A percentile compares a stretch with the other conserved stretches of the same genome.
Conservation (phyloP, 768 basidiomycete genomes). For the Dentipellis fragilis region DNA sequence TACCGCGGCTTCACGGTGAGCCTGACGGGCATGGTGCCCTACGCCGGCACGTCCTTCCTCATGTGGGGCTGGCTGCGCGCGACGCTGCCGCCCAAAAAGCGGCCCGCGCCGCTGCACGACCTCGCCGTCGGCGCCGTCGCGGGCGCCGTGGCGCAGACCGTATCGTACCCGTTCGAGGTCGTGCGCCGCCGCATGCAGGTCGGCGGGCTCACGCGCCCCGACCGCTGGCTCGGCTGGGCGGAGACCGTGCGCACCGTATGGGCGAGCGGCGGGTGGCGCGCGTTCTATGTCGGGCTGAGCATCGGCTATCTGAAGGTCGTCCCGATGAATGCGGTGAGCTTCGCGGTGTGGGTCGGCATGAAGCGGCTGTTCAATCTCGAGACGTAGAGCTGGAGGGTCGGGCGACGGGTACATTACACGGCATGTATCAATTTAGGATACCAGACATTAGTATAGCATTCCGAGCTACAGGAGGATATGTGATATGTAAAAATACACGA, state of each 20-base stretch:
- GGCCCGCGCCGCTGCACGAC: constrained; percentile 38
- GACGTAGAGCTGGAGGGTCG: neutral
- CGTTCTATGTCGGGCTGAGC: constrained; percentile 84
- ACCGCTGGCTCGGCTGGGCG: constrained; percentile 67
- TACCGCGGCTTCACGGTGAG: constrained; percentile 97
- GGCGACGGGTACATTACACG: too few relatives aligned
- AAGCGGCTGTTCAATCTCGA: constrained; percentile 39
- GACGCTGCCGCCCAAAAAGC: constrained; percentile 34
- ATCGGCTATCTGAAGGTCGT: constrained; percentile 93
- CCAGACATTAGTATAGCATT: neutral
- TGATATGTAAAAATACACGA: neutral
- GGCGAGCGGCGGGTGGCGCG: constrained; percentile 61
- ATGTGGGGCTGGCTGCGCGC: constrained; percentile 77
- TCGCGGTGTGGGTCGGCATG: constrained; percentile 79
- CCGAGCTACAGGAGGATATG: neutral
- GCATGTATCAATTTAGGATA: neutral
- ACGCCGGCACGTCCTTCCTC: constrained; percentile 91
- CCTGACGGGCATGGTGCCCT: constrained; percentile 86
- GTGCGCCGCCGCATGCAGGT: constrained; percentile 91
- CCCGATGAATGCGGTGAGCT: constrained; percentile 93
- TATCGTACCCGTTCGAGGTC: constrained; percentile 92
- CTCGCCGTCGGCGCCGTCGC: constrained; percentile 78
- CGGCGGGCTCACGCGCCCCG: constrained; percentile 71
- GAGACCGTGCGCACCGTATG: constrained; percentile 71
- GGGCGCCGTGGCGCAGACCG: constrained; percentile 79